Percentiles rank a stretch among this genome's conserved stretches.
These are phyloP conservation scores for Nephelium lappaceum DNA, from an alignment of 345 rosid species.

Conservation along the genomic window DNA sequence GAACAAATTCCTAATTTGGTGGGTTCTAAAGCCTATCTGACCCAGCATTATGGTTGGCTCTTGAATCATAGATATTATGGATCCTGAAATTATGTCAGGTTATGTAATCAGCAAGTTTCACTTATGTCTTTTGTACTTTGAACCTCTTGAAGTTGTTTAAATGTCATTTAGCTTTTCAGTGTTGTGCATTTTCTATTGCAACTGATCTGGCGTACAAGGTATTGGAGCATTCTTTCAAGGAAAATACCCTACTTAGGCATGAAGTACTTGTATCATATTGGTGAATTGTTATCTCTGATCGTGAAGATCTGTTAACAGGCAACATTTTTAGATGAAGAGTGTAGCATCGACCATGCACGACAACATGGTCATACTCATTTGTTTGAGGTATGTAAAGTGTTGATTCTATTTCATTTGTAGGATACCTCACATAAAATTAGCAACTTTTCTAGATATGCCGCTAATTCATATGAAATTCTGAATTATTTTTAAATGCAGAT, in stretches of 20 bases:
- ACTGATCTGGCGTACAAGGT: not conserved
- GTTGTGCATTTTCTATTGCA: not conserved
- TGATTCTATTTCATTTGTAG: not conserved
- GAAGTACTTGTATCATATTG: not conserved
- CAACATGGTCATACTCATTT: conserved; percentile 87
- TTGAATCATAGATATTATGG: not conserved
- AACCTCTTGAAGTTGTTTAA: not conserved
- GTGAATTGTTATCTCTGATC: conserved; percentile 9
- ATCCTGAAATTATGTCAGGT: not conserved
- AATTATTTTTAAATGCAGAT: conserved; percentile 50
- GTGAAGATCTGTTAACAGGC: conserved; percentile 55
- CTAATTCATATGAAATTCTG: conserved; percentile 10
- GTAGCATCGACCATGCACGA: conserved; percentile 74
- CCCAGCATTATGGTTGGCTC: not conserved
- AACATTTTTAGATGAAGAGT: conserved; percentile 77
- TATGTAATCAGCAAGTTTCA: not conserved
- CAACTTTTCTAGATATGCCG: not conserved
- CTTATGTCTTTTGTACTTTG: not conserved
- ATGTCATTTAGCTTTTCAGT: not conserved
- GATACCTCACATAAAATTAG: not conserved
- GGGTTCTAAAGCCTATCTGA: not conserved
- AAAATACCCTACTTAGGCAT: not conserved
- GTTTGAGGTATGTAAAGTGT: conserved; percentile 55
- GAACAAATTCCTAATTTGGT: not conserved
- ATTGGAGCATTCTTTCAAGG: not conserved